Percentiles rank a stretch among this genome's conserved stretches.
These are phyloP conservation scores for Zangia roseola DNA, from an alignment of 768 basidiomycete genomes.

Conservation along the genomic window DNA sequence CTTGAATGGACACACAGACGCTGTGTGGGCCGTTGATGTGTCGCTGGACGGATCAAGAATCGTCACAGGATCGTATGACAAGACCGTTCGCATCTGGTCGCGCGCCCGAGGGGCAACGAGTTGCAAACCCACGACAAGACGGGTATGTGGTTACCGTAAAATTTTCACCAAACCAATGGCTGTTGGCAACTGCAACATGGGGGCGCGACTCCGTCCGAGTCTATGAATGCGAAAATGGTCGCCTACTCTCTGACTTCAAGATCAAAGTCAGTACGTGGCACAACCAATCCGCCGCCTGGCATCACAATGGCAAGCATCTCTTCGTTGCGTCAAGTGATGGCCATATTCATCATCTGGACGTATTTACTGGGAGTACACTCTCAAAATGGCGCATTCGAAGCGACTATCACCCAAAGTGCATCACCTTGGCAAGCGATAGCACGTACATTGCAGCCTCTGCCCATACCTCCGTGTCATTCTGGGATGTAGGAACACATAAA, in stretches of 20 bases:
- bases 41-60: too few species aligned
- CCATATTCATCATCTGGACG: not conserved
- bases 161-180: not conserved
- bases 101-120: too few species aligned
- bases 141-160: not conserved
- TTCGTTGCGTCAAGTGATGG: not conserved
- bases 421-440: not conserved
- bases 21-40: too few species aligned
- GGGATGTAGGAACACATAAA: not conserved
- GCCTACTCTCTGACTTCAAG: not conserved
- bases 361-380: not conserved
- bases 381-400: not conserved
- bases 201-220: not conserved
- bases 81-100: too few species aligned
- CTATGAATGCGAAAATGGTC: not conserved
- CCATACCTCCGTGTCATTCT: constrained; percentile 2
- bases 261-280: not conserved
- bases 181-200: not conserved
- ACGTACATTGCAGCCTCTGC: not conserved
- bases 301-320: not conserved
- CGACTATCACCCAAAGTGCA: not conserved
- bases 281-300: not conserved
- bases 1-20: too few species aligned
- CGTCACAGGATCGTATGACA: too few species aligned
- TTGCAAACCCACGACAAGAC: not conserved